Conservation (phyloP, 2,329 filamentous ascomycete species). For the Pseudocercospora pini-densiflorae region DNA sequence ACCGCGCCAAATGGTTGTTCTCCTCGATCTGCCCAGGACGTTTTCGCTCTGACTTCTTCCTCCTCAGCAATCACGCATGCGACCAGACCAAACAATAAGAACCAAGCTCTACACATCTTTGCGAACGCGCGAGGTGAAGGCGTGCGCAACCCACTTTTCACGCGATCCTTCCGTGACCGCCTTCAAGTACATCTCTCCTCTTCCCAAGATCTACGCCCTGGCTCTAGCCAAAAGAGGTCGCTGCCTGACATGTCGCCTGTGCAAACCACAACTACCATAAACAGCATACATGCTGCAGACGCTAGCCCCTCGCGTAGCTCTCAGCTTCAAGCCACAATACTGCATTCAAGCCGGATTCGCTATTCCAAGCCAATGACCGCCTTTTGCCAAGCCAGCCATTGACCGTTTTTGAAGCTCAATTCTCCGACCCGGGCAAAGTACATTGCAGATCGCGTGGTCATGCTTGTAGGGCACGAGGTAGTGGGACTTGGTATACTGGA, state of each 20-base stretch:
- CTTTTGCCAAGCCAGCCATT: background rate
- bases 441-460: background rate
- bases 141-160: background rate
- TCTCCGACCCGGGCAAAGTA: background rate
- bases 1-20: background rate
- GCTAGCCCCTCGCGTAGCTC: background rate
- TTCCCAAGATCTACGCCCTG: background rate
- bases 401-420: background rate
- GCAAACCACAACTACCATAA: background rate
- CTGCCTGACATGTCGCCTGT: background rate
- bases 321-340: slow-evolving; percentile 1
- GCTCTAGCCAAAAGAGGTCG: background rate
- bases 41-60: background rate
- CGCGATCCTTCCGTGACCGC: background rate
- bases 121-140: background rate
- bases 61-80: background rate
- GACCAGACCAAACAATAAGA: background rate
- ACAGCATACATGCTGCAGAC: background rate
- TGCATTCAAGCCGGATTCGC: background rate
- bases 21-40: background rate
- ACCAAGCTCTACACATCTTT: background rate
- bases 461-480: background rate
- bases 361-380: background rate
- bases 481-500: background rate
- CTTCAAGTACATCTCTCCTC: background rate